Conservation (phyloP, 129 eudicot species). For the Glebionis coronaria region DNA sequence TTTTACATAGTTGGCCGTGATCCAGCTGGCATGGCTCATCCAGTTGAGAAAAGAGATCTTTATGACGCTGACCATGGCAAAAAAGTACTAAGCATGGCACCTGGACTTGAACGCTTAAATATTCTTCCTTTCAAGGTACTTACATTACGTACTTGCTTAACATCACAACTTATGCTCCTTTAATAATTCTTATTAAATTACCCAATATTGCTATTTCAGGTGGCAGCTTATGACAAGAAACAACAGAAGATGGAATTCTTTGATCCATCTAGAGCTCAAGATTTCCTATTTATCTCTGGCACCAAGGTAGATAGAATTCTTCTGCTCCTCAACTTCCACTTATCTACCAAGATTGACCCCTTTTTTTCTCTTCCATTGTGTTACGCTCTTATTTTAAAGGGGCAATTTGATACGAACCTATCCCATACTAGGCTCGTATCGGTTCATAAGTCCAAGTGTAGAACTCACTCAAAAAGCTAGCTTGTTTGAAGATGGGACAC, state of each 20-base stretch:
- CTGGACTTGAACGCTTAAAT: slow-evolving; percentile 91
- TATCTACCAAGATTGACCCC: not conserved
- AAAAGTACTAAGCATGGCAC: slow-evolving; percentile 97
- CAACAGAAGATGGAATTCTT: slow-evolving; percentile 88
- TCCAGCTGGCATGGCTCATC: slow-evolving; percentile 98
- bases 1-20: slow-evolving; percentile 94
- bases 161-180: not conserved
- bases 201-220: slow-evolving; percentile 41
- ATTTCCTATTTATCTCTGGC: slow-evolving; percentile 91
- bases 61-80: slow-evolving; percentile 97
- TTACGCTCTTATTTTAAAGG: too few relatives aligned
- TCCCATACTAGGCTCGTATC: too few relatives aligned
- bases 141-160: not conserved
- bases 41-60: slow-evolving; percentile 76
- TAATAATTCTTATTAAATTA: not conserved
- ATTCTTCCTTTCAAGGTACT: slow-evolving; percentile 93
- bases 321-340: not conserved
- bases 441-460: too few relatives aligned
- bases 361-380: not conserved
- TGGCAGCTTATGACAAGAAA: slow-evolving; percentile 89
- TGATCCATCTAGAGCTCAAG: slow-evolving; percentile 88
- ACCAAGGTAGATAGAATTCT: slow-evolving; percentile 65
- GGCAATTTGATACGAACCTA: too few relatives aligned
- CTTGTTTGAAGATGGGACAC: too few relatives aligned
- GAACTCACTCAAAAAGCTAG: too few relatives aligned